phyloP scores from a whole-genome alignment of 2,329 filamentous ascomycete genomes.

The Nothomitra cinnamomea region DNA sequence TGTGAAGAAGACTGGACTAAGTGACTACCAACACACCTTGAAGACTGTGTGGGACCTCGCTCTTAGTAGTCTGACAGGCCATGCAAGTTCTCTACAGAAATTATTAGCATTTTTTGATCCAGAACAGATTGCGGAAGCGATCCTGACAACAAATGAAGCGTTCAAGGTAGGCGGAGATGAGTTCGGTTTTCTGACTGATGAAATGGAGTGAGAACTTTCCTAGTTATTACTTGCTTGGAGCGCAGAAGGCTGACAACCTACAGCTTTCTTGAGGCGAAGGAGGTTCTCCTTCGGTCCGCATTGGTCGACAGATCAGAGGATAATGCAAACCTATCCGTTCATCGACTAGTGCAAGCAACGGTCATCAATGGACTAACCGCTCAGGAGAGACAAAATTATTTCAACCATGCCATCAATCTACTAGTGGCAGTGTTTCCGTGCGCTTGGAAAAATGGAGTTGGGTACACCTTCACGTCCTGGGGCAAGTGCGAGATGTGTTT shows the following conservation, averaged over 20 bases:
- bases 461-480: constrained; percentile 17
- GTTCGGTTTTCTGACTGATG: constrained; percentile 15
- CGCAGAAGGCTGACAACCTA: neutral
- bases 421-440: constrained; percentile 16
- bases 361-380: constrained; percentile 9
- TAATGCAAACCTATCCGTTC: constrained; percentile 11
- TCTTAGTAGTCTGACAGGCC: constrained; percentile 12
- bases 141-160: constrained; percentile 13
- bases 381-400: constrained; percentile 10
- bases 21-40: constrained; percentile 17
- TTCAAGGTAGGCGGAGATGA: constrained; percentile 9
- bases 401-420: constrained; percentile 13
- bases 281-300: constrained; percentile 12
- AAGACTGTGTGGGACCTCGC: constrained; percentile 18
- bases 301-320: constrained; percentile 12
- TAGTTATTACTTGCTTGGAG: neutral
- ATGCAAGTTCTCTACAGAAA: constrained; percentile 13
- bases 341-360: constrained; percentile 14
- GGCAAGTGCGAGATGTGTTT: constrained; percentile 16
- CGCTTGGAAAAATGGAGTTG: constrained; percentile 13
- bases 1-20: constrained; percentile 10
- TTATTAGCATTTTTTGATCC: constrained; percentile 18
- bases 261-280: constrained; percentile 12
- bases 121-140: constrained; percentile 15
- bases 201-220: constrained; percentile 15